Evolutionary conservation across 495 filamentous ascomycete species (phyloP).

Genomic region (Chaetomidium leptoderma): DNA sequence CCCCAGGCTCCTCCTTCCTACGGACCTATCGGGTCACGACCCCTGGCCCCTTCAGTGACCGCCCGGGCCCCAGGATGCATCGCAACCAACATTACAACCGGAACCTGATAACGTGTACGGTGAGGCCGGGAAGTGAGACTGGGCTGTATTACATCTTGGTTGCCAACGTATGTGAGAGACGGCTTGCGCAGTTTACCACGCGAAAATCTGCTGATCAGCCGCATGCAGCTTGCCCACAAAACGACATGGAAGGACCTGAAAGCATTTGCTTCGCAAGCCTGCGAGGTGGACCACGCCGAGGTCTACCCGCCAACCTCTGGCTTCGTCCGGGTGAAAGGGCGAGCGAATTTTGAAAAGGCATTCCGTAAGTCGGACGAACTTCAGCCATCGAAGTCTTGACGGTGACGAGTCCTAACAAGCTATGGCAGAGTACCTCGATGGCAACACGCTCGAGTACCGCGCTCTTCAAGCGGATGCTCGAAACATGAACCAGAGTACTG

Average conservation of each 20-base stretch:
- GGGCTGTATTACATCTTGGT: conserved; percentile 27
- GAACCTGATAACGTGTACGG: conserved; percentile 12
- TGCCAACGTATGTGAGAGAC: conserved; percentile 15
- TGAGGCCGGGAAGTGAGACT: conserved; percentile 18
- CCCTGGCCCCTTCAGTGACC: not conserved
- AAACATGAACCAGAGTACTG: conserved; percentile 12
- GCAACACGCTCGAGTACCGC: conserved; percentile 21
- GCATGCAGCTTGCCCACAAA: conserved; percentile 17
- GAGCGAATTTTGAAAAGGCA: conserved; percentile 25
- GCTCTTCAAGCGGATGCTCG: conserved; percentile 21
- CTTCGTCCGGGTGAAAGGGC: conserved; percentile 22
- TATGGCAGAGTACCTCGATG: conserved; percentile 19
- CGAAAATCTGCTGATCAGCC: not conserved
- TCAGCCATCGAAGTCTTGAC: no score
- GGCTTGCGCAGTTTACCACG: not conserved
- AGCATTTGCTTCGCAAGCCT: conserved; percentile 15
- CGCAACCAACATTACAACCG: conserved; percentile 2
- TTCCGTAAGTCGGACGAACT: conserved; percentile 14
- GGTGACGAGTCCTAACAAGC: not conserved
- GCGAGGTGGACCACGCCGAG: conserved; percentile 23
- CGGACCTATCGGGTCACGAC: not conserved
- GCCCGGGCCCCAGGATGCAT: not conserved
- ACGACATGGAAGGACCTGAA: conserved; percentile 28
- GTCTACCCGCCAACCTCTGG: conserved; percentile 23
- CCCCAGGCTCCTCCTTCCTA: not conserved